phyloP scores from a whole-genome alignment of 768 basidiomycete species.

The Lentinus tigrinus region DNA sequence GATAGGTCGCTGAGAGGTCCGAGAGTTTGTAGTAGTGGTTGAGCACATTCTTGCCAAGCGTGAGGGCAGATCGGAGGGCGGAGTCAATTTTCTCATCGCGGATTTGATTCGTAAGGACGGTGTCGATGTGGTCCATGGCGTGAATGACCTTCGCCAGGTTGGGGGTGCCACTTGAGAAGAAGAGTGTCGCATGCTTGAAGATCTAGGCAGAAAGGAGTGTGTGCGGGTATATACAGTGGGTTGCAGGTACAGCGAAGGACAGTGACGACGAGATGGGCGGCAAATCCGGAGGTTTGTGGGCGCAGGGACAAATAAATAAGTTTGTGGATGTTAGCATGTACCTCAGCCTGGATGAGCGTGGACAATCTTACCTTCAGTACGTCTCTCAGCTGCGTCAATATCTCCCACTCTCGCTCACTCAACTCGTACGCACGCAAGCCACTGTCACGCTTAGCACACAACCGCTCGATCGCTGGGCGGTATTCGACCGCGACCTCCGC shows the following conservation, averaged over 20 bases:
- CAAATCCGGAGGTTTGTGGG: no score
- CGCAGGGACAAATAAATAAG: neutral
- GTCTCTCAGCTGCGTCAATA: slow-evolving; percentile 31
- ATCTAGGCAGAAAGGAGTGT: neutral
- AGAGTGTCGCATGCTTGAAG: slow-evolving; percentile 16
- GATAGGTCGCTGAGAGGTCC: slow-evolving; percentile 24
- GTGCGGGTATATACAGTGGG: no score
- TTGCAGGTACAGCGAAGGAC: no score
- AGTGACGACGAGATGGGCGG: no score
- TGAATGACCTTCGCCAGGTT: slow-evolving; percentile 25
- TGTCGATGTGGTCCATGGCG: slow-evolving; percentile 30
- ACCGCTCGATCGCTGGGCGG: slow-evolving; percentile 24
- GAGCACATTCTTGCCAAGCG: slow-evolving; percentile 22
- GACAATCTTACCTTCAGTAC: slow-evolving; percentile 23
- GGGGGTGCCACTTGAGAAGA: slow-evolving; percentile 15
- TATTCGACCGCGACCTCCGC: slow-evolving; percentile 31
- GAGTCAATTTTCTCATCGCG: neutral
- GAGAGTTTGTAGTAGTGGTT: slow-evolving; percentile 28
- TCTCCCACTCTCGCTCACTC: slow-evolving; percentile 31
- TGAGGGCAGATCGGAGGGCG: slow-evolving; percentile 6
- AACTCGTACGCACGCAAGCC: slow-evolving; percentile 27
- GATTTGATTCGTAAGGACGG: slow-evolving; percentile 15
- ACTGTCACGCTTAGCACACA: slow-evolving; percentile 19
- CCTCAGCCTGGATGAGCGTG: no score
- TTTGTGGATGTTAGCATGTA: neutral